Conservation (phyloP, 2,329 filamentous ascomycete species). For the Aureobasidium uvarum region DNA sequence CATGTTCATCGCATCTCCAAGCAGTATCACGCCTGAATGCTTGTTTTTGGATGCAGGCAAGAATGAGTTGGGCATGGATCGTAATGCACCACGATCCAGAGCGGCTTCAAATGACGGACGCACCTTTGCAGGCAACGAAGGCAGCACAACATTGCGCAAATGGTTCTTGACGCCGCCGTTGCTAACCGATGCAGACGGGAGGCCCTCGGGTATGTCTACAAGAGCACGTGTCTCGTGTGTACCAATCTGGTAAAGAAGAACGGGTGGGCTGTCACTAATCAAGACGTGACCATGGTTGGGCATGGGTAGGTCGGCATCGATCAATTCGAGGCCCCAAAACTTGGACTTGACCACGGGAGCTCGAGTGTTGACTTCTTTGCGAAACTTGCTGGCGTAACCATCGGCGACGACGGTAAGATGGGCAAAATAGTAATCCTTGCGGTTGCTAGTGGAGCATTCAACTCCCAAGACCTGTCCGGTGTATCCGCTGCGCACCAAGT, state of each 20-base stretch:
- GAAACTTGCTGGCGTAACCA: slow-evolving; percentile 89
- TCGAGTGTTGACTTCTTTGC: slow-evolving; percentile 69
- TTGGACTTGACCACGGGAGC: slow-evolving; percentile 73
- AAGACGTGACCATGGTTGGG: slow-evolving; percentile 82
- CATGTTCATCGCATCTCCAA: slow-evolving; percentile 98
- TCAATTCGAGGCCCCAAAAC: slow-evolving; percentile 91
- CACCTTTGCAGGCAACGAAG: slow-evolving; percentile 68
- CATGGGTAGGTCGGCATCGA: slow-evolving; percentile 76
- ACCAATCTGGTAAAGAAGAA: slow-evolving; percentile 96
- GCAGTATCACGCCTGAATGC: slow-evolving; percentile 69
- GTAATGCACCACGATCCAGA: slow-evolving; percentile 71
- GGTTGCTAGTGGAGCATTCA: slow-evolving; percentile 60
- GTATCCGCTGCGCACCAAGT: slow-evolving; percentile 67
- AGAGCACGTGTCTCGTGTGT: slow-evolving; percentile 88
- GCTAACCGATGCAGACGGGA: slow-evolving; percentile 68
- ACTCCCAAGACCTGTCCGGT: slow-evolving; percentile 78
- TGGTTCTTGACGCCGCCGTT: slow-evolving; percentile 84
- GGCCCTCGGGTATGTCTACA: slow-evolving; percentile 78
- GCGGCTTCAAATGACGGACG: slow-evolving; percentile 73
- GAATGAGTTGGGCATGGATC: slow-evolving; percentile 95
- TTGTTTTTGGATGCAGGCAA: slow-evolving; percentile 75
- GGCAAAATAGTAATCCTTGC: slow-evolving; percentile 77
- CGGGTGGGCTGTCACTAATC: slow-evolving; percentile 71
- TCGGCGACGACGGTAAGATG: slow-evolving; percentile 86
- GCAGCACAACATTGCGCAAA: slow-evolving; percentile 74